phyloP scores from a whole-genome alignment of 1,284 basidiomycete genomes.

The Ustanciosporium gigantosporum region DNA sequence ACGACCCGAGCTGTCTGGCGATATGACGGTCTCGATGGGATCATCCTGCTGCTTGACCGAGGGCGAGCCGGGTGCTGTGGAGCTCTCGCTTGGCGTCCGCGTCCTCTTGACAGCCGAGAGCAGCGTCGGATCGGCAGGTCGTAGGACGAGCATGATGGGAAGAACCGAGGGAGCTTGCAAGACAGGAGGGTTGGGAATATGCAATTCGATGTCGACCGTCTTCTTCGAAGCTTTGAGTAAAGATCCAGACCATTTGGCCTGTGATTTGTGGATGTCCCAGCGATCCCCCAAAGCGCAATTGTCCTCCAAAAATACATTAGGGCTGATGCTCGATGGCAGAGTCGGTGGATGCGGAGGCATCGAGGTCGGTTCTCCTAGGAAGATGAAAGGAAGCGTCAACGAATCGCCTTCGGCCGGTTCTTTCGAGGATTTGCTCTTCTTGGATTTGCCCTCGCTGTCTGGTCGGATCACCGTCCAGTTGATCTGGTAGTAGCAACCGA shows the following conservation, averaged over 20 bases:
- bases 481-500: constrained; percentile 55
- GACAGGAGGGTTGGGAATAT: constrained; percentile 30
- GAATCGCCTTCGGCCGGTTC: constrained; percentile 28
- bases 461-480: constrained; percentile 38
- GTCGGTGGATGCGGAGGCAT: constrained; percentile 43
- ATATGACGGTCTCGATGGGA: constrained; percentile 24
- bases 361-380: constrained; percentile 45
- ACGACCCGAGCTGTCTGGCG: constrained; percentile 3
- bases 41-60: constrained; percentile 17
- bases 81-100: constrained; percentile 25
- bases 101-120: constrained; percentile 28
- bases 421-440: constrained; percentile 7
- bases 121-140: constrained; percentile 47
- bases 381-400: constrained; percentile 52
- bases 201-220: constrained; percentile 48
- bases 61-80: constrained; percentile 28
- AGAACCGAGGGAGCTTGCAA: constrained; percentile 49
- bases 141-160: constrained; percentile 48
- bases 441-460: constrained; percentile 16
- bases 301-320: constrained; percentile 27
- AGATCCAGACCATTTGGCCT: constrained; percentile 49
- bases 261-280: constrained; percentile 41
- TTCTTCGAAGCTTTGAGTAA: constrained; percentile 35
- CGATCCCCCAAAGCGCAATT: constrained; percentile 28
- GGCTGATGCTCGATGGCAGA: constrained; percentile 35